Base-by-base conservation (phyloP, 345 rosid species). In the Ailanthus altissimus region DNA sequence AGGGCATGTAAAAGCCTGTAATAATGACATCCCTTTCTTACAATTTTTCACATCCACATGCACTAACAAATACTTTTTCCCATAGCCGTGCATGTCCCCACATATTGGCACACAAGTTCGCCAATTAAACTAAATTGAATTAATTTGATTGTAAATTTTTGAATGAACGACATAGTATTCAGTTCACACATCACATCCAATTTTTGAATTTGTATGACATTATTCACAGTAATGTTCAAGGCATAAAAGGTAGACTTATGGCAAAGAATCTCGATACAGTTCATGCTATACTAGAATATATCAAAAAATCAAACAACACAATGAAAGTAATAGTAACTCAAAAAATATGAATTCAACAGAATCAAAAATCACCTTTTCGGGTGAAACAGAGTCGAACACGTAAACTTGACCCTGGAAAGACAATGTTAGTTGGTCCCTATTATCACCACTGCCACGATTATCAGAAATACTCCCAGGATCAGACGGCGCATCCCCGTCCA, bases 351-450 rank as follows among this genome's bases (percentile, higher is more conserved):
- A 57, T 67, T 25, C 6, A 54, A 20, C 67, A 62, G 67, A 65
- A 16, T n/a, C 8, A 62, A 47, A 51, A 74, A 61, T 49, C 46
- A 87, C 96, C 92, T 89, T 91, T 70, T 87, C 96, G 1, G 93
- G 90, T 32, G 88, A 82, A 49, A 91, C 92, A 7, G 90, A 85
- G 51, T 91, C 96, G 64, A 89, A 91, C 42, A 91, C 93, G 75
- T 92, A 92, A 81, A 92, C 93, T 79, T 90, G 92, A 5, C 92
- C 97, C 43, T 90, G 91, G 74, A 89, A 90, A 73, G 97, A 89
- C 81, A 92, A 78, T 4, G 93, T 90, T 51, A 92, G 85, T 57
- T 88, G 95, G 74, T 87, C 92, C 67, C 88, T 89, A 70, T 77
- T 85, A 53, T 85, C 87, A 75, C 81, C 83, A 72, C 84, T 73